Base-by-base conservation (phyloP, 2,329 filamentous ascomycete genomes). In the Orbilia ellipsospora region DNA sequence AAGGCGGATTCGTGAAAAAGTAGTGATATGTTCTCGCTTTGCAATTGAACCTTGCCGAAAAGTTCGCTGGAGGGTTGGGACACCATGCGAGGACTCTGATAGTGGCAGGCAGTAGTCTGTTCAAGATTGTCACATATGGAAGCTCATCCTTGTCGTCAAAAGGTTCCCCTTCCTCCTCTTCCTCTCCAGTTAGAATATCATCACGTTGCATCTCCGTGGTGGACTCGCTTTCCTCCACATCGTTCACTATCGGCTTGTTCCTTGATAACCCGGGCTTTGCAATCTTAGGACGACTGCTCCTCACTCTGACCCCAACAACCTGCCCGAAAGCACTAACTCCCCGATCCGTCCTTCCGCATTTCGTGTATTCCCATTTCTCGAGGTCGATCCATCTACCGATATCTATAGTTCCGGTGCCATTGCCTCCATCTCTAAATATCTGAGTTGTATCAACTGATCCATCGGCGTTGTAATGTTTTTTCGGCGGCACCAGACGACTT, bases 241-340 rank as follows among this genome's bases (percentile, higher is more conserved):
- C 66, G 12, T 77, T 78, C 28, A 50, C 55, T 10, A 62, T 20
- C n/a, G 44, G 36, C 44, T 40, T 40, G 6, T 10, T 6, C 5
- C 31, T 10, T 10, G 10, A 10, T 36, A 36, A 7, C 5, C 5
- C 31, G 31, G 5, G 64, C 70, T 52, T 80, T 67, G 79, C 80
- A 1, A 83, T 83, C 61, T 90, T 80, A 0, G 92, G 92, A 78
- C 87, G 85, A 79, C 91, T 91, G 82, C 94, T 97, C 81, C 94
- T 86, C 15, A 99, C 90, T 66, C 90, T 85, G 48, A 99, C 84
- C 0, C 90, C 91, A 80, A 99, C 89, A 69, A 99, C 95, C 84
- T 99, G 95, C 0, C 95, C 95, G 84, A 99, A 99, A 2, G 95
- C 94, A 82, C 93, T 97, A 42, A 99, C 95, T 12, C 95, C 95